Percentiles rank a stretch among this genome's conserved stretches.
Evolutionary conservation across 139 green algal species (phyloP).

Genomic region (Yamagishiella unicocca): DNA sequence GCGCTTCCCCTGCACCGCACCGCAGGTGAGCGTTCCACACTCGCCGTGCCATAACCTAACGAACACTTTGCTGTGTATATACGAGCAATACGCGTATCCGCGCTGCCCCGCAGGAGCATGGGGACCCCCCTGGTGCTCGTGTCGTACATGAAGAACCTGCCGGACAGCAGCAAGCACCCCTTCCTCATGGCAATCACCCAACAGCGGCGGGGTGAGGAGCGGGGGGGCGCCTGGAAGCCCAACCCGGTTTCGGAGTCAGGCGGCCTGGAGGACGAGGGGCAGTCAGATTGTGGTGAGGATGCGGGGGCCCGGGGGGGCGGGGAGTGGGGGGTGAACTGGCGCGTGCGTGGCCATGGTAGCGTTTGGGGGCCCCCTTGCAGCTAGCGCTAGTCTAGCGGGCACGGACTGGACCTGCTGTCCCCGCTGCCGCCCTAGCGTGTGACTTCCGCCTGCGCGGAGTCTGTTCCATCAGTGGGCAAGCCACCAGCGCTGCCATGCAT

Average conservation of each 20-base stretch:
- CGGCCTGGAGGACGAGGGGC: neutral
- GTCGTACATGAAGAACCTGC: constrained; percentile 4
- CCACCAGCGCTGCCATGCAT: no score
- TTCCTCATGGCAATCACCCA: neutral
- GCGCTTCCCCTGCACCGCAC: neutral
- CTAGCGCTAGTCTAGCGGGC: no score
- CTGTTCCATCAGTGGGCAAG: no score
- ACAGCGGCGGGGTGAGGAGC: neutral
- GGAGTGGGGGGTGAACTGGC: neutral
- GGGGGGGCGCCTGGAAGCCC: neutral
- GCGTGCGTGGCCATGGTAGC: neutral
- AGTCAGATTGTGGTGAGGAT: neutral
- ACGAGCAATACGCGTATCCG: no score
- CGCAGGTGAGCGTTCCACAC: neutral
- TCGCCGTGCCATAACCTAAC: no score
- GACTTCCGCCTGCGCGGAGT: no score
- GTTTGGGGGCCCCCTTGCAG: neutral
- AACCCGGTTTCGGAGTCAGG: neutral
- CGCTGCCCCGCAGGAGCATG: neutral
- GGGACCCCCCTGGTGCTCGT: neutral
- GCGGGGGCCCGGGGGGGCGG: neutral
- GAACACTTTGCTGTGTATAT: no score
- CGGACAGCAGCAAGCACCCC: constrained; percentile 3
- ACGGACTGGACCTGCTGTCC: no score
- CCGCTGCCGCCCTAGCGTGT: no score